phyloP scores from a whole-genome alignment of 495 filamentous ascomycete genomes.

The Lineolata rhizophorae region DNA sequence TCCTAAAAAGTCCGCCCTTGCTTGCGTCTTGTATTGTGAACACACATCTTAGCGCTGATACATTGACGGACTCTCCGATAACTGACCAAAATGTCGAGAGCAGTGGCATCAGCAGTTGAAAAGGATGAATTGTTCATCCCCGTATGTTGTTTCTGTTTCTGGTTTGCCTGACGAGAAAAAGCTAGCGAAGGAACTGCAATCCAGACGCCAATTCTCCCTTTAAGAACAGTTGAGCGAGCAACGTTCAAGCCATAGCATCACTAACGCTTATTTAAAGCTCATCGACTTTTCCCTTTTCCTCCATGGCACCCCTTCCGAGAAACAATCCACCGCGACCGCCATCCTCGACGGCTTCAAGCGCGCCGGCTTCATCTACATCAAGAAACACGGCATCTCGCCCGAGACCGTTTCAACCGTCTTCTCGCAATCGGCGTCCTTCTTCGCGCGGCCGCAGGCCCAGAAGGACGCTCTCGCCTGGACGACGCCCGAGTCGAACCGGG shows the following conservation, averaged over 20 bases:
- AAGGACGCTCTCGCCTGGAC: conserved; percentile 34
- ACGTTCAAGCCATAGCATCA: too few relatives aligned
- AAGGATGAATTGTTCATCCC: conserved; percentile 12
- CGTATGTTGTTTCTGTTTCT: too few relatives aligned
- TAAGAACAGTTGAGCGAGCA: not conserved
- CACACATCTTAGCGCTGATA: too few relatives aligned
- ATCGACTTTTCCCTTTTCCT: conserved; percentile 72
- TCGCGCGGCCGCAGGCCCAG: conserved; percentile 39
- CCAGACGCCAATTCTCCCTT: conserved; percentile 1
- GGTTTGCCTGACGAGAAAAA: too few relatives aligned
- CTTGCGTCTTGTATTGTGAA: too few relatives aligned
- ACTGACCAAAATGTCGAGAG: too few relatives aligned
- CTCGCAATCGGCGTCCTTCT: conserved; percentile 51
- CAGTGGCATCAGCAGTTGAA: conserved; percentile 1
- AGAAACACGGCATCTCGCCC: conserved; percentile 47
- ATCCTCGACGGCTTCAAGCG: conserved; percentile 63
- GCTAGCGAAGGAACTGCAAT: too few relatives aligned
- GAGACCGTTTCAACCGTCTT: conserved; percentile 33
- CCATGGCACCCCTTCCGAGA: conserved; percentile 35
- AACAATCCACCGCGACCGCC: conserved; percentile 39
- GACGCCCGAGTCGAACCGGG: conserved; percentile 22
- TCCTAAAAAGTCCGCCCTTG: too few relatives aligned
- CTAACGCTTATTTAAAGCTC: too few relatives aligned
- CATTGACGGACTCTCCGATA: too few relatives aligned
- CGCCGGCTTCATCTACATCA: conserved; percentile 82